Percentiles rank a stretch among this genome's conserved stretches.
Conservation (phyloP, 2,329 filamentous ascomycete species). For the Hypoxylon sp. region DNA sequence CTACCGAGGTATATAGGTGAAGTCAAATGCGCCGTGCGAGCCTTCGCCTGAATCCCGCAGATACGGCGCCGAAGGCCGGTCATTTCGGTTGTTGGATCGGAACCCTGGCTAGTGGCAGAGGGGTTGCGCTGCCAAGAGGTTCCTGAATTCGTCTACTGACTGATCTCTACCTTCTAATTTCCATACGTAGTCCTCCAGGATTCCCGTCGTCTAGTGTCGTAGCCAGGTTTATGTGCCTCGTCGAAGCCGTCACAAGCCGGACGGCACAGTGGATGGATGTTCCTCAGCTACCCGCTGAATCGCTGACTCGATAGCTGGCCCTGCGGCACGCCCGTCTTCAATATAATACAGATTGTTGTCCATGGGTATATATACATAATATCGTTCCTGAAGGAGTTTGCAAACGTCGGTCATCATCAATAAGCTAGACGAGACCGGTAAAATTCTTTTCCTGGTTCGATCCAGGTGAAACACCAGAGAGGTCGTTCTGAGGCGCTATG, state of each 20-base stretch:
- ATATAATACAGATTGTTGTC: background rate
- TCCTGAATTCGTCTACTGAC: background rate
- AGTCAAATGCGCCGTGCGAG: too few relatives aligned
- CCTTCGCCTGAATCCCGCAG: too few relatives aligned
- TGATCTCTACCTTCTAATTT: background rate
- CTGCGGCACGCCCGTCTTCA: background rate
- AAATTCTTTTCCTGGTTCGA: background rate
- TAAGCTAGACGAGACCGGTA: background rate
- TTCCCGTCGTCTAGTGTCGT: background rate
- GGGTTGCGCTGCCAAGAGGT: too few relatives aligned
- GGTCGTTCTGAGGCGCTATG: background rate
- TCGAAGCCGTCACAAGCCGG: background rate
- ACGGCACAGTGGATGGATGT: background rate
- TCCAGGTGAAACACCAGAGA: background rate
- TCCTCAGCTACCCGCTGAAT: background rate
- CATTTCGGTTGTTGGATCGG: constrained; percentile 2
- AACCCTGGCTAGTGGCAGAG: background rate
- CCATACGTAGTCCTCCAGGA: background rate
- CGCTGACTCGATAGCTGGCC: background rate
- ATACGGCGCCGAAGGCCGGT: too few relatives aligned
- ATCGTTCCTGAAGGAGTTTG: background rate
- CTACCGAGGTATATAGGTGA: too few relatives aligned
- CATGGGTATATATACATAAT: background rate
- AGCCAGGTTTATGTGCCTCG: background rate
- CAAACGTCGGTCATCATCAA: too few relatives aligned